A percentile compares a stretch with the other conserved stretches of the same genome.
phyloP scores from a whole-genome alignment of 257 asterid genomes.

The Ligustrum vulgare region DNA sequence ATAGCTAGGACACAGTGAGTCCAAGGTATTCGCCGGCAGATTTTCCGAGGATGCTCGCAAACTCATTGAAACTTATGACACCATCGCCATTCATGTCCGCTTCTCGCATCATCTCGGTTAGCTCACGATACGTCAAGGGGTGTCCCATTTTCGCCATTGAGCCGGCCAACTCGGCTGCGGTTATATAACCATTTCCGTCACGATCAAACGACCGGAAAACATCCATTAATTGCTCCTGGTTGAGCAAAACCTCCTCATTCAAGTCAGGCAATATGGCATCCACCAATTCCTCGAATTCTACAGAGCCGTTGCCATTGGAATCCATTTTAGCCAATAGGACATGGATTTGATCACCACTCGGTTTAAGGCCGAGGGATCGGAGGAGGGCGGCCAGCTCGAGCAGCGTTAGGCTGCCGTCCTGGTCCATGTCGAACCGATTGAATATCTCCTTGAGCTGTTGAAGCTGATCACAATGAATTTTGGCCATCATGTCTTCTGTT shows the following conservation, averaged over 20 bases:
- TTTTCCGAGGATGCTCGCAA: conserved; percentile 47
- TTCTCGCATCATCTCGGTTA: conserved; percentile 45
- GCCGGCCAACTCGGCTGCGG: conserved; percentile 54
- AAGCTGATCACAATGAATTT: conserved; percentile 41
- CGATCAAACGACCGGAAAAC: conserved; percentile 56
- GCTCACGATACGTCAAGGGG: conserved; percentile 44
- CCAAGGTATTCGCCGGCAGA: conserved; percentile 56
- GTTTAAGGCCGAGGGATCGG: conserved; percentile 49
- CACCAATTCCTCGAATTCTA: conserved; percentile 54
- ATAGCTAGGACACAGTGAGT: conserved; percentile 24
- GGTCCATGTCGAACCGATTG: conserved; percentile 49
- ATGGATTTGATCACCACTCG: conserved; percentile 46
- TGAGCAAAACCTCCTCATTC: conserved; percentile 40
- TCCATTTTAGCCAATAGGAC: conserved; percentile 42
- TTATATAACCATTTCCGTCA: conserved; percentile 53
- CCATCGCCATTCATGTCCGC: conserved; percentile 69
- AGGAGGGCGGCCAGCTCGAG: conserved; percentile 56
- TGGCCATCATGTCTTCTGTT: conserved; percentile 25
- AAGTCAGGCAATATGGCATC: conserved; percentile 52
- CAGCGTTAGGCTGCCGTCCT: conserved; percentile 52
- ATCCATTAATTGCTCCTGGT: conserved; percentile 54
- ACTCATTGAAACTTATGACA: conserved; percentile 57
- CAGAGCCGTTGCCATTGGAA: conserved; percentile 51
- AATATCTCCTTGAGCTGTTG: conserved; percentile 46
- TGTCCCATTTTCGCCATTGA: conserved; percentile 62